A percentile compares a stretch with the other conserved stretches of the same genome.
phyloP scores from a whole-genome alignment of 2,329 filamentous ascomycete species.

The Colletotrichum limetticola region DNA sequence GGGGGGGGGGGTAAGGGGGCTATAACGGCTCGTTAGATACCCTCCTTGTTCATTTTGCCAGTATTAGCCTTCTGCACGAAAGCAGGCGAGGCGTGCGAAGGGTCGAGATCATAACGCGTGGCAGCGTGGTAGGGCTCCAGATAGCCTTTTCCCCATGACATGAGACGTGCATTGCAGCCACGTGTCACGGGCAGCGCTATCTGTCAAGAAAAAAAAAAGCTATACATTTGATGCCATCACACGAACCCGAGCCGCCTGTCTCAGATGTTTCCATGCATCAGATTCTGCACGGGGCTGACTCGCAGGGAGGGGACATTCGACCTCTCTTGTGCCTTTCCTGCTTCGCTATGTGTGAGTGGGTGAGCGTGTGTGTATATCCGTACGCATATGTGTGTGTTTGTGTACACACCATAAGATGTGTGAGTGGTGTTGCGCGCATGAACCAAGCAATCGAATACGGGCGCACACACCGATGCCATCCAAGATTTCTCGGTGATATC shows the following conservation, averaged over 20 bases:
- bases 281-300: conserved; percentile 30
- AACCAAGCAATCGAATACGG: conserved; percentile 11
- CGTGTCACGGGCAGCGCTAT: conserved; percentile 20
- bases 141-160: conserved; percentile 26
- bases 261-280: conserved; percentile 26
- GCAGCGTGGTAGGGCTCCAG: conserved; percentile 21
- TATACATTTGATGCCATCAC: conserved; percentile 16
- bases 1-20: neutral
- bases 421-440: neutral
- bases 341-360: neutral
- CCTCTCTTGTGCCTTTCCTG: neutral
- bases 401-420: neutral
- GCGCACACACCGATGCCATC: neutral
- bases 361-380: neutral
- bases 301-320: neutral
- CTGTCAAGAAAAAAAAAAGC: conserved; percentile 18
- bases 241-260: conserved; percentile 22
- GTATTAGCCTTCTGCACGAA: neutral
- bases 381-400: too few relatives aligned
- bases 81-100: neutral
- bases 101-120: neutral
- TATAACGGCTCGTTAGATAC: conserved; percentile 7
- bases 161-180: conserved; percentile 27
- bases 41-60: neutral
- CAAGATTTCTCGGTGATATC: neutral